These are phyloP conservation scores for Dalbergia oliveri DNA, from an alignment of 306 rosid genomes.

Conservation along the genomic window DNA sequence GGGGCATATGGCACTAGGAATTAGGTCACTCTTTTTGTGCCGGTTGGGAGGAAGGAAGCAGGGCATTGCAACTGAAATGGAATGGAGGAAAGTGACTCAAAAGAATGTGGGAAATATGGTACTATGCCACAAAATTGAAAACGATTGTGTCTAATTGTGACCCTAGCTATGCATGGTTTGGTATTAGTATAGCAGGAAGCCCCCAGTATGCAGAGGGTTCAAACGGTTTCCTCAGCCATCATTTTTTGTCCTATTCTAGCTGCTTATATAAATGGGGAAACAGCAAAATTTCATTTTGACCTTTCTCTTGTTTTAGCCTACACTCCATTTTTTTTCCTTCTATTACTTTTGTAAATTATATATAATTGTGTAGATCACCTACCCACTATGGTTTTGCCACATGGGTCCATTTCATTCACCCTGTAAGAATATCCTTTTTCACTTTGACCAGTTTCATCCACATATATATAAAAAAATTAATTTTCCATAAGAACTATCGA, in stretches of 20 bases:
- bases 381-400: background rate
- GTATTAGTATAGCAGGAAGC: conserved; percentile 18
- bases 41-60: conserved; percentile 50
- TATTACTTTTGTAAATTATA: too few relatives aligned
- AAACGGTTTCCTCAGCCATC: conserved; percentile 38
- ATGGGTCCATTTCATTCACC: conserved; percentile 28
- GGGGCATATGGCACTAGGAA: conserved; percentile 23
- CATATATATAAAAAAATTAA: background rate
- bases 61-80: conserved; percentile 19
- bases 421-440: background rate
- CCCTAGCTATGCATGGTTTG: conserved; percentile 24
- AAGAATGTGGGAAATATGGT: conserved; percentile 39
- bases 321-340: background rate
- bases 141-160: conserved; percentile 36
- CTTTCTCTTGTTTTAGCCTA: conserved; percentile 31
- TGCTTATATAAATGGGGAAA: conserved; percentile 12
- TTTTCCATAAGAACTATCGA: conserved; percentile 40
- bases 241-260: conserved; percentile 35
- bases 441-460: conserved; percentile 8
- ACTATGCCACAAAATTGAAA: conserved; percentile 37
- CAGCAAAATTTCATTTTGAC: conserved; percentile 24
- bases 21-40: conserved; percentile 21
- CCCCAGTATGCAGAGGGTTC: background rate
- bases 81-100: conserved; percentile 49
- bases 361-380: background rate